Evolutionary conservation across 2,329 filamentous ascomycete genomes (phyloP), one percentile per base, ranked within the genome.

Genomic region (Fusarium sp.): DNA sequence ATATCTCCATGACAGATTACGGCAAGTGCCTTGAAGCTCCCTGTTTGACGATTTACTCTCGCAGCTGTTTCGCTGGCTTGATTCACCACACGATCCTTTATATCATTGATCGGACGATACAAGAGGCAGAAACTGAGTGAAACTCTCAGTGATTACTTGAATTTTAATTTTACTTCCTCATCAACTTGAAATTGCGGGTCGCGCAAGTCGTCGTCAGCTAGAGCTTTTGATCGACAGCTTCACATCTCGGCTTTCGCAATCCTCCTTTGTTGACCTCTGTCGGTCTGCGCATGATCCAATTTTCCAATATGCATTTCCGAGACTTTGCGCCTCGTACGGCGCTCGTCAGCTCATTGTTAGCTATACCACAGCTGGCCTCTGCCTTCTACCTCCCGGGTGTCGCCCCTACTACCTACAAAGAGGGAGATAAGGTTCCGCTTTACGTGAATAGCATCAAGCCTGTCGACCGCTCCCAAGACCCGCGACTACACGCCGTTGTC

Each of bases 351-450:
- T 82, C 87, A 31, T 78, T 90, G 51, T 78, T 90, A 41, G 82
- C 84, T 51, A 79, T 85, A 33, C 87, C 89, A 29, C 85, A 88
- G 69, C 80, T 90, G 39, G 83, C 86, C 19, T 87, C 90, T 5
- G 94, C 94, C 61, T 99, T 98, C 85, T 99, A 99, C 84, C 93
- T 99, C 44, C 96, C 95, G 41, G 96, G 96, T 76, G 94, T 98
- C 76, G 95, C 95, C 73, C 96, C 96, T 27, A 97, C 94, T 46
- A 95, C 95, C 63, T 99, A 99, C 86, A 90, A 93, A 78, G 84
- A 86, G 58, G 93, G 91, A 79, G 93, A 96, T 77, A 84, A 84
- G 31, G 96, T 99, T 29, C 94, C 95, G 29, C 89, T 99, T 54
- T 92, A 93, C 78, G 96, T 99, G 82, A 99, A 99, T 84, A 92